Conservation (phyloP, 73 alveolate species). For the Symbiodinium natans region DNA sequence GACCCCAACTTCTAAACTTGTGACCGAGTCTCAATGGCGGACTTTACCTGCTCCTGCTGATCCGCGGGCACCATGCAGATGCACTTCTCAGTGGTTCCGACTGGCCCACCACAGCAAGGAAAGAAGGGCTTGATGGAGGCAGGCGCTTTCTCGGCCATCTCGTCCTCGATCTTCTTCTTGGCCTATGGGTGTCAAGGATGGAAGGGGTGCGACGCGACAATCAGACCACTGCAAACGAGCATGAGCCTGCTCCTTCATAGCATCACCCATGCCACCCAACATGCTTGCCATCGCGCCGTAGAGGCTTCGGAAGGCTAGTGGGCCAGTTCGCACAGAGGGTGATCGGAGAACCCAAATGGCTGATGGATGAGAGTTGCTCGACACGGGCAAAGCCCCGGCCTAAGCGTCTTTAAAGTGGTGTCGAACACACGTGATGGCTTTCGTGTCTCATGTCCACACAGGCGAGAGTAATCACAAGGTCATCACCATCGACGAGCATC, state of each 20-base stretch:
- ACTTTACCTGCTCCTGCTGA: constrained; percentile 62
- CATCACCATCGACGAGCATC: too few relatives aligned
- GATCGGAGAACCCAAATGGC: background rate
- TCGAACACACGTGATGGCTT: too few relatives aligned
- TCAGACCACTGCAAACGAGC: too few relatives aligned
- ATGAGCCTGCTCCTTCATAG: background rate
- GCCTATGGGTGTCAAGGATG: background rate
- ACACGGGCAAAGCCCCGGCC: background rate
- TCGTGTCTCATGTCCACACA: too few relatives aligned
- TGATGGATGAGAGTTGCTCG: too few relatives aligned
- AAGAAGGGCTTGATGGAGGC: constrained; percentile 45
- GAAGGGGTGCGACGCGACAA: too few relatives aligned
- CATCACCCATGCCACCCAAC: constrained; percentile 18
- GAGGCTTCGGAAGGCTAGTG: background rate
- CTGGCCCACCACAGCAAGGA: constrained; percentile 90
- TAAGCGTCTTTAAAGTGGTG: too few relatives aligned
- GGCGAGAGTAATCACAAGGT: too few relatives aligned
- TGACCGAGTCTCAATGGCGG: constrained; percentile 8
- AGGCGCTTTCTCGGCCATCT: constrained; percentile 46
- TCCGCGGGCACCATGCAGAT: constrained; percentile 60
- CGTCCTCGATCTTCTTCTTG: constrained; percentile 43
- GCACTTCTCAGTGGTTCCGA: constrained; percentile 72
- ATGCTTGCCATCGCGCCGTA: background rate
- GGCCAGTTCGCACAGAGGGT: background rate
- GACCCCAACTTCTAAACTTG: too few relatives aligned